Evolutionary conservation across 352 stramenopile genomes (phyloP), one percentile per base, ranked within the genome.

Genomic region (Phytophthora tubulina): DNA sequence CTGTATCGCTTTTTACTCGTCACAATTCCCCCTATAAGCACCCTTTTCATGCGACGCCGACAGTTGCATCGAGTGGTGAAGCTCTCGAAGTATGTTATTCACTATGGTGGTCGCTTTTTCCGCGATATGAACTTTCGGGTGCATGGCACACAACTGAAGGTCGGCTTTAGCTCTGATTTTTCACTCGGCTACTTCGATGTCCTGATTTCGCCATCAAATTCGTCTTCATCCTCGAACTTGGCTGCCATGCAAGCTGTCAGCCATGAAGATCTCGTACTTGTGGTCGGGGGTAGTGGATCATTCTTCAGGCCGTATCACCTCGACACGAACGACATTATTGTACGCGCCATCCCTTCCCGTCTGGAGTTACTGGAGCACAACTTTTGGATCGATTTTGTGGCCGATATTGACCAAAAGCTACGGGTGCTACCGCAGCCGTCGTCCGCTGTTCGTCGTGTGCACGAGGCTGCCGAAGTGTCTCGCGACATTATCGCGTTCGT

Each of bases 361-460:
- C 70, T 96, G 7, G 76, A 88, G 51, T 67, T 95, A 9, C 53
- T 96, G 35, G 78, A 94, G 27, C 85, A 96, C 48, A 78, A 82
- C 48, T 94, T 93, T 51, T 96, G 89, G 89, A 92, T 95, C 63
- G 84, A 94, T 50, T 95, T 95, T 64, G 75, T 94, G 13, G 88
- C 84, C 3, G 83, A 86, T 3, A 67, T 91, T 11, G 95, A 96
- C 63, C 76, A 86, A 66, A 76, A 80, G 32, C 58, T 95, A n/a
- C 86, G 85, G 14, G 65, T 89, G 8, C 48, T 96, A 33, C 78
- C 88, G 10, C 87, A 93, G 46, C 78, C 85, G n/a, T 82, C 80
- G 7, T 88, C 82, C 0, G 27, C 45, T 7, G 17, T 72, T 39
- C 79, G 77, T 31, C 77, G 85, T 45, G 68, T 81, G 30, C 51